Conservation (phyloP, 2,329 filamentous ascomycete genomes). For the Colletotrichum nymphaeae region DNA sequence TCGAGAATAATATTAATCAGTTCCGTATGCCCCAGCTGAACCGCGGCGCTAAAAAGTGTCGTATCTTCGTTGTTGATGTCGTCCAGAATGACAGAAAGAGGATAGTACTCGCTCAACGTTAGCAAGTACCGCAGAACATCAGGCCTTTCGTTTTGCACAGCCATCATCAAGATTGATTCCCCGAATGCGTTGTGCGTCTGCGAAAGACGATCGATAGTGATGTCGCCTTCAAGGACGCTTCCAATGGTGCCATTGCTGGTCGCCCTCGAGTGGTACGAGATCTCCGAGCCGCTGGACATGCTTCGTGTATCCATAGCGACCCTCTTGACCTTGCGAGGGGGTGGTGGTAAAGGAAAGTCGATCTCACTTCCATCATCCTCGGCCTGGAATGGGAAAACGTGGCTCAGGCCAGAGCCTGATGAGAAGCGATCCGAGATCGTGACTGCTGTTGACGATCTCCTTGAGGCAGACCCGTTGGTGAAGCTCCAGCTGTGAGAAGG, state of each 20-base stretch:
- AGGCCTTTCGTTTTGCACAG: conserved; percentile 77
- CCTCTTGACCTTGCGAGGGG: conserved; percentile 72
- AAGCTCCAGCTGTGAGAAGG: conserved; percentile 61
- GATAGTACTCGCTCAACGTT: conserved; percentile 80
- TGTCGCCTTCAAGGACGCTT: conserved; percentile 84
- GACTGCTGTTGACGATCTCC: conserved; percentile 54
- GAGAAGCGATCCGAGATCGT: conserved; percentile 64
- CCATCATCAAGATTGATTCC: conserved; percentile 91
- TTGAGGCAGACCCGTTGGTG: conserved; percentile 55
- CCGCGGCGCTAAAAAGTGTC: conserved; percentile 87
- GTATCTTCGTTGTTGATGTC: conserved; percentile 93
- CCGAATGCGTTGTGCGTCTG: conserved; percentile 78
- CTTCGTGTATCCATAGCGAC: conserved; percentile 93
- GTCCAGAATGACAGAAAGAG: conserved; percentile 76
- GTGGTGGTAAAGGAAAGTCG: conserved; percentile 45
- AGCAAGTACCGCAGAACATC: conserved; percentile 84
- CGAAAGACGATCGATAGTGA: conserved; percentile 81
- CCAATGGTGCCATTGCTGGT: conserved; percentile 80
- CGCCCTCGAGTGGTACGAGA: conserved; percentile 84
- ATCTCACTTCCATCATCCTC: conserved; percentile 40
- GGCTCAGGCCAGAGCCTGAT: conserved; percentile 72
- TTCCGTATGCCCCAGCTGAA: conserved; percentile 83
- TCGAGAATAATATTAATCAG: conserved; percentile 81
- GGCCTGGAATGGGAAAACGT: conserved; percentile 90
- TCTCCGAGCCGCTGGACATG: conserved; percentile 85